Evolutionary conservation across 768 basidiomycete genomes (phyloP).

Genomic region (Strobilomyces echinocephalus): DNA sequence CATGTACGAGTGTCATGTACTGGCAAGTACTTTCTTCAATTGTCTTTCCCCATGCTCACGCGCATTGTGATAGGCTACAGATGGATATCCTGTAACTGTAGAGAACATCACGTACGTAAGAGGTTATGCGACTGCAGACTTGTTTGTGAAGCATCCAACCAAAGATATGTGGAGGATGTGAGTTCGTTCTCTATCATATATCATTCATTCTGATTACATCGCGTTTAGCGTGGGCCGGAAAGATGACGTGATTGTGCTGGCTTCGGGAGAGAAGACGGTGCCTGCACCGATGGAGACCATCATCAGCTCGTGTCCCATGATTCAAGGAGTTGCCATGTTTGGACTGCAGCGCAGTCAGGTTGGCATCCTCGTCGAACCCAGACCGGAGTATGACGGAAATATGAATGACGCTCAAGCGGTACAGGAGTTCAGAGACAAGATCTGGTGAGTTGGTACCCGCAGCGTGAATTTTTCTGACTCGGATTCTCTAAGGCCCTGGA

Average conservation of each 20-base stretch:
- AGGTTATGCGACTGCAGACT: conserved; percentile 38
- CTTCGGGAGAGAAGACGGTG: conserved; percentile 31
- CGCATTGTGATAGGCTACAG: neutral
- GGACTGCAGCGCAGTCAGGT: conserved; percentile 26
- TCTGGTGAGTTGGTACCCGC: conserved; percentile 20
- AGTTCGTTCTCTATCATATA: neutral
- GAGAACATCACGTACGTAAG: conserved; percentile 34
- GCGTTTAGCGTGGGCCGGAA: conserved; percentile 34
- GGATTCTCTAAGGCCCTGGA: conserved; percentile 25
- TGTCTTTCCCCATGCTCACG: neutral
- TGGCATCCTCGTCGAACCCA: conserved; percentile 30
- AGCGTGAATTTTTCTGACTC: neutral
- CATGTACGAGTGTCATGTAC: conserved; percentile 33
- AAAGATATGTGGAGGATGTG: conserved; percentile 23
- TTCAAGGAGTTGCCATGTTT: conserved; percentile 27
- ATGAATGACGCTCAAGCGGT: neutral
- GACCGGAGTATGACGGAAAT: conserved; percentile 10
- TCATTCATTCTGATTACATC: neutral
- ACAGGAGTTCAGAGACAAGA: conserved; percentile 11
- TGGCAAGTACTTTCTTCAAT: conserved; percentile 19
- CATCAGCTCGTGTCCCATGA: conserved; percentile 11
- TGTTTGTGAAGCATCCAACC: conserved; percentile 42
- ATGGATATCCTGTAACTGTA: conserved; percentile 1
- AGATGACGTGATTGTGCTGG: conserved; percentile 31
- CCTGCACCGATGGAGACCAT: conserved; percentile 29